A percentile compares a stretch with the other conserved stretches of the same genome.
These are phyloP conservation scores for Setaria viridis DNA, from an alignment of 202 grass and related monocot species.

Conservation along the genomic window DNA sequence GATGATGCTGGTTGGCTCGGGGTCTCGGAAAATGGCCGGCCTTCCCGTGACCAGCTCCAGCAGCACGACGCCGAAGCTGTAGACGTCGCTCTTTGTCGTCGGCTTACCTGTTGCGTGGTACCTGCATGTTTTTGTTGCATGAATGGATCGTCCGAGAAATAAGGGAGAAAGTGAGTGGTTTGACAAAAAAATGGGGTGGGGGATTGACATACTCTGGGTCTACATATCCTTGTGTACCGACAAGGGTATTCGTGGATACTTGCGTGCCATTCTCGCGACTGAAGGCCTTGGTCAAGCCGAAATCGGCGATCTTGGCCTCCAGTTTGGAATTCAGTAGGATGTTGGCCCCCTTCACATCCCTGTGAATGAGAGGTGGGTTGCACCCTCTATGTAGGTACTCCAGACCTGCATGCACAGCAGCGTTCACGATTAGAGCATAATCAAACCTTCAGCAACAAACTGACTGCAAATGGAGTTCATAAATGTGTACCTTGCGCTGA, in stretches of 20 bases:
- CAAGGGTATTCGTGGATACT: conserved; percentile 36
- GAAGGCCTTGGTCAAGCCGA: conserved; percentile 65
- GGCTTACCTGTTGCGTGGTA: conserved; percentile 49
- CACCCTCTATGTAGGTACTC: background rate
- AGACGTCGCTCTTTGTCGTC: conserved; percentile 56
- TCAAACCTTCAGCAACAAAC: background rate
- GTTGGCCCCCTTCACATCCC: conserved; percentile 70
- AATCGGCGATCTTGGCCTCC: conserved; percentile 72
- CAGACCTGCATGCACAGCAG: conserved; percentile 37
- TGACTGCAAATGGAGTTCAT: background rate
- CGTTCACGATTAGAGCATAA: background rate
- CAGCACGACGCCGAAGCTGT: conserved; percentile 56
- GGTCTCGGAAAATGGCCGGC: conserved; percentile 36
- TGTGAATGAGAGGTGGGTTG: conserved; percentile 54
- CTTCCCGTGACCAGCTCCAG: conserved; percentile 50
- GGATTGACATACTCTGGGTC: conserved; percentile 54
- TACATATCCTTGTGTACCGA: conserved; percentile 61
- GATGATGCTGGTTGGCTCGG: background rate
- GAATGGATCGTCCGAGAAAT: background rate
- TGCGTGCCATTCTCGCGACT: conserved; percentile 14
- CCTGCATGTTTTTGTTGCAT: conserved; percentile 13
- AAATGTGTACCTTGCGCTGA: conserved; percentile 64
- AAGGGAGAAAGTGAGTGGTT: background rate
- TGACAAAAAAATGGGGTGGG: background rate
- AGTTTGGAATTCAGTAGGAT: conserved; percentile 64